Conservation (phyloP, 2,329 filamentous ascomycete genomes). For the Cryphonectria carpinicola region DNA sequence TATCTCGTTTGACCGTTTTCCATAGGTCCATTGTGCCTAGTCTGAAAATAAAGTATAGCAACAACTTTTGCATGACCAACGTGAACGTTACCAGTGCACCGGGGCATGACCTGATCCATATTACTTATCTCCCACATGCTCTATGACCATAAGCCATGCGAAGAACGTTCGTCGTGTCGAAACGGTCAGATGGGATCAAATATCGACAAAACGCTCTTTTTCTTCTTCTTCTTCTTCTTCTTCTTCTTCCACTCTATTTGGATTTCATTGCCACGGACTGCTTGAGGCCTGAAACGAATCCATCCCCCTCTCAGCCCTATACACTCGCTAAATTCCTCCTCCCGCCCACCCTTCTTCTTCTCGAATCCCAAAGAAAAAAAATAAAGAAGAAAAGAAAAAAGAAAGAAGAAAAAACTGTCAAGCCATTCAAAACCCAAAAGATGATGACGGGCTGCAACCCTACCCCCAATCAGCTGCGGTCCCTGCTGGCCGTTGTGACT, state of each 20-base stretch:
- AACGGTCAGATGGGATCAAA: not conserved
- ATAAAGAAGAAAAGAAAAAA: too few species aligned
- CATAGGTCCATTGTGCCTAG: not conserved
- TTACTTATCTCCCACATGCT: not conserved
- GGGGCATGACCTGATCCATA: not conserved
- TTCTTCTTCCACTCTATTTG: not conserved
- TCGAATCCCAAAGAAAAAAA: not conserved
- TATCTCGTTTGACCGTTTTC: not conserved
- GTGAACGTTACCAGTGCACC: not conserved
- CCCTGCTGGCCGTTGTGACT: not conserved
- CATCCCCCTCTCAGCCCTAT: constrained; percentile 2
- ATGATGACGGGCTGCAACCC: not conserved
- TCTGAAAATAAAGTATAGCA: not conserved
- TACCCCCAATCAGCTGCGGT: not conserved
- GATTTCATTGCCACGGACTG: not conserved
- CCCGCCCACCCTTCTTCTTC: not conserved
- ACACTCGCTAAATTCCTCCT: not conserved
- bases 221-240: not conserved
- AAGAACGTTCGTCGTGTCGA: not conserved
- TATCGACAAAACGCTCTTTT: not conserved
- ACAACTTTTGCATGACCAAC: not conserved
- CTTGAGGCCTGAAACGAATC: not conserved
- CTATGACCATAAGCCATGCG: not conserved
- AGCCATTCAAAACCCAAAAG: not conserved
- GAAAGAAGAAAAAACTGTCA: not conserved